Evolutionary conservation across 345 rosid genomes (phyloP).

Genomic region (Clarkia xantiana): DNA sequence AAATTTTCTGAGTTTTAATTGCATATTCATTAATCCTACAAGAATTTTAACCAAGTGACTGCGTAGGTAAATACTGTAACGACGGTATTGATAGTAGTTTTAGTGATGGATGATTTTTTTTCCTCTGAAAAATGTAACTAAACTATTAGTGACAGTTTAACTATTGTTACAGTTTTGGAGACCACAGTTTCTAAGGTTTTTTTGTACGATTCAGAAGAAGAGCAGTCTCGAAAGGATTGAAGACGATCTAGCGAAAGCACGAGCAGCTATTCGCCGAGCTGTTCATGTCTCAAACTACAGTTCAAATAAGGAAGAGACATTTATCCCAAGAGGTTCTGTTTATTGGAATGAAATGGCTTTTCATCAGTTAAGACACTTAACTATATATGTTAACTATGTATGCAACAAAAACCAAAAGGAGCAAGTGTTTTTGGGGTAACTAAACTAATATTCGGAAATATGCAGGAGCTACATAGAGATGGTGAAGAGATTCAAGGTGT

Average conservation of each 20-base stretch:
- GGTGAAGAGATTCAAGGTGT: conserved; percentile 69
- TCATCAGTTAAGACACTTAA: conserved; percentile 62
- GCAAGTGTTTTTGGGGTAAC: neutral
- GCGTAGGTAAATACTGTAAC: too few relatives aligned
- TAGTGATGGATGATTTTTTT: too few relatives aligned
- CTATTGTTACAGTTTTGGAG: too few relatives aligned
- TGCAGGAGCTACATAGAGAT: conserved; percentile 81
- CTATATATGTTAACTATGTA: neutral
- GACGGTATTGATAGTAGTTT: too few relatives aligned
- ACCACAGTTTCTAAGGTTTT: too few relatives aligned
- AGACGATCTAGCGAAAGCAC: conserved; percentile 15
- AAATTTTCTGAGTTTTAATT: too few relatives aligned
- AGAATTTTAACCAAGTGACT: too few relatives aligned
- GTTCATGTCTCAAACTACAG: conserved; percentile 21
- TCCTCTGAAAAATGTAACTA: too few relatives aligned
- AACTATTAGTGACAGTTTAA: too few relatives aligned
- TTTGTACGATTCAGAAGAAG: conserved; percentile 5
- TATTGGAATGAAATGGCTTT: conserved; percentile 64
- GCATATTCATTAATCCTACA: too few relatives aligned
- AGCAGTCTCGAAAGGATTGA: conserved; percentile 10
- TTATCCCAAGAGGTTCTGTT: conserved; percentile 64
- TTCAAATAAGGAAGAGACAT: conserved; percentile 23
- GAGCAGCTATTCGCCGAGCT: conserved; percentile 26
- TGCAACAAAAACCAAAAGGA: neutral
- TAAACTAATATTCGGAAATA: neutral